These are phyloP conservation scores for Silene conica DNA, from an alignment of 148 eudicot genomes.

Conservation along the genomic window DNA sequence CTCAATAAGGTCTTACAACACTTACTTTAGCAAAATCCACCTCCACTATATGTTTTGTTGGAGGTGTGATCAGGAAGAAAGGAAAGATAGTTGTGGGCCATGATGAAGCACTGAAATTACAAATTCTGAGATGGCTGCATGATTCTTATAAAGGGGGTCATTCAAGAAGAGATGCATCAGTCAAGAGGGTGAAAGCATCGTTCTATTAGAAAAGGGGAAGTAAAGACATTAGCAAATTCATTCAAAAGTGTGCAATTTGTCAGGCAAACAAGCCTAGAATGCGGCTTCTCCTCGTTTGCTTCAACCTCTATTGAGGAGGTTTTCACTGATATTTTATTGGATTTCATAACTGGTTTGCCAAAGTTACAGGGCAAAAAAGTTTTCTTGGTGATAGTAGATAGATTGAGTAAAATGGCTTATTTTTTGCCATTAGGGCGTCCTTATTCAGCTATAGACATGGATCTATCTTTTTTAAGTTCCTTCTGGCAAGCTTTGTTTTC, in stretches of 20 bases:
- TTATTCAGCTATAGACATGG: neutral
- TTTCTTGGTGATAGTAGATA: neutral
- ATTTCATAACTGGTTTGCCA: neutral
- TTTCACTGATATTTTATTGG: neutral
- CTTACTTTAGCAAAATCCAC: no score
- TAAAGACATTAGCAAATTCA: no score
- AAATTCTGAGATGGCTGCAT: neutral
- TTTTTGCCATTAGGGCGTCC: neutral
- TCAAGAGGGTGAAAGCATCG: neutral
- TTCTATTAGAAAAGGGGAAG: neutral
- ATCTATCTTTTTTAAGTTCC: neutral
- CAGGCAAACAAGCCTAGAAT: no score
- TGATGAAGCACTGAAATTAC: neutral
- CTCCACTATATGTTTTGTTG: no score
- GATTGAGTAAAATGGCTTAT: neutral
- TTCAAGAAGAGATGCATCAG: neutral
- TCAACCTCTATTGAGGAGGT: neutral
- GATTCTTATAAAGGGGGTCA: neutral
- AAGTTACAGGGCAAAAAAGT: neutral
- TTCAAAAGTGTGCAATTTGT: neutral
- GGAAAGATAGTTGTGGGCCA: neutral
- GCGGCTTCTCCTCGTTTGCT: no score
- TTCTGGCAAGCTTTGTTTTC: neutral
- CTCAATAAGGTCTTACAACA: no score
- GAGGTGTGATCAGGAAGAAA: neutral